Base-by-base conservation (phyloP, 257 asterid genomes). In the Ajuga chamaepitys region DNA sequence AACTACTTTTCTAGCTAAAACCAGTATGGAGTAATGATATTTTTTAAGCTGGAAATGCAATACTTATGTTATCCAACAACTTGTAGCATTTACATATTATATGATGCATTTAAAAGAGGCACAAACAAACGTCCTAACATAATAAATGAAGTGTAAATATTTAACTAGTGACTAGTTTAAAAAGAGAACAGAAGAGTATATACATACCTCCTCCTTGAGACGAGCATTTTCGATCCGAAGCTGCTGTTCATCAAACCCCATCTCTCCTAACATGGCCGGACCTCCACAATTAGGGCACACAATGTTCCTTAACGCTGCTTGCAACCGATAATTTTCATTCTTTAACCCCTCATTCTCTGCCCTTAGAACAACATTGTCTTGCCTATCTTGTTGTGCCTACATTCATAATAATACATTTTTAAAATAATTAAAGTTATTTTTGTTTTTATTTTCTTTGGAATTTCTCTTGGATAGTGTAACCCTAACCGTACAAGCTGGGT, bases 231-330 rank as follows among this genome's bases (percentile, higher is more conserved):
- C 99, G 1, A 93, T 80, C 0, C 97, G 89, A 0, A 93, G 78
- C 67, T 87, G 90, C 46, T 93, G 96, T 48, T 93, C 99, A 46
- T 93, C 99, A 22, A 20, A 87, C 0, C 95, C 89, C 90, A 89
- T 87, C 78, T 93, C 99, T 0, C 95, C 96, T 4, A 93, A 62
- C 88, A 93, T 79, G 7, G 85, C 97, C 0, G 95, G 96, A 21
- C 94, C 95, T 4, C 99, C 99, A 70, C 99, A 93, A 37, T 74
- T 86, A 45, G 99, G 97, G 84, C 99, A 93, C 5, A 83, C 82
- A 11, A 93, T 80, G 61, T 82, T 93, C 74, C 95, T 75, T 12
- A 89, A 26, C 0, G 97, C 85, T 0, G 97, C 85, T 70, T 89
- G 95, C 68, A 93, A 44, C 26, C 95, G 77, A 45, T 84, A 89